phyloP scores from a whole-genome alignment of 176 grass and related monocot genomes.

The Oryza australiensis region DNA sequence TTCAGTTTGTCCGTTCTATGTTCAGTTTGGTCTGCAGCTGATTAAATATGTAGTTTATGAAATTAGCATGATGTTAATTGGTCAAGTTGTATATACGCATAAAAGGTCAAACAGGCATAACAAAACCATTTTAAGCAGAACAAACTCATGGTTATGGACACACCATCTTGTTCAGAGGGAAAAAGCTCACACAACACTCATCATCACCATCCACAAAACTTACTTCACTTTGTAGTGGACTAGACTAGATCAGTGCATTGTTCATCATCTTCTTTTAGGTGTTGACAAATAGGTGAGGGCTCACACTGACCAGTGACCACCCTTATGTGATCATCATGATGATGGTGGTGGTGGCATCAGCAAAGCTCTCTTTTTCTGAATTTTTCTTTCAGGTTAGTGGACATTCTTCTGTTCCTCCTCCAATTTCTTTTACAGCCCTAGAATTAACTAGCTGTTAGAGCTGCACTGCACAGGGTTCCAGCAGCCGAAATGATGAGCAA shows the following conservation, averaged over 20 bases:
- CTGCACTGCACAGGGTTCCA: slow-evolving; percentile 40
- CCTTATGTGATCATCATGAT: slow-evolving; percentile 31
- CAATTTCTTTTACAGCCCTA: background rate
- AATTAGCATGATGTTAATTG: background rate
- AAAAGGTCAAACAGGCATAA: background rate
- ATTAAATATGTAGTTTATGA: no score
- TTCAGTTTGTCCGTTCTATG: no score
- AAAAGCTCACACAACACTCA: background rate
- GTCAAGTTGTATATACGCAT: background rate
- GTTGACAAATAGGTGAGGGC: slow-evolving; percentile 24
- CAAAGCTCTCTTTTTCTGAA: background rate
- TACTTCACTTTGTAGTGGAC: background rate
- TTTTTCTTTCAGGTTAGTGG: background rate
- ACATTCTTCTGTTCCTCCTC: background rate
- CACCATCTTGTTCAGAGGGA: background rate
- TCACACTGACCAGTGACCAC: slow-evolving; percentile 12
- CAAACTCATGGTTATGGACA: background rate
- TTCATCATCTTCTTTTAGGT: background rate
- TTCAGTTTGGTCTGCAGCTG: no score
- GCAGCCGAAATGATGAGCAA: slow-evolving; percentile 36
- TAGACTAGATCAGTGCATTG: background rate
- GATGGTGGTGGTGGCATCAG: background rate
- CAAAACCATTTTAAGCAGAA: background rate
- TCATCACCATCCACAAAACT: background rate
- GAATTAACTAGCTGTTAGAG: slow-evolving; percentile 33